These are phyloP conservation scores for Cladophialophora exuberans DNA, from an alignment of 2,329 filamentous ascomycete genomes.

Conservation along the genomic window DNA sequence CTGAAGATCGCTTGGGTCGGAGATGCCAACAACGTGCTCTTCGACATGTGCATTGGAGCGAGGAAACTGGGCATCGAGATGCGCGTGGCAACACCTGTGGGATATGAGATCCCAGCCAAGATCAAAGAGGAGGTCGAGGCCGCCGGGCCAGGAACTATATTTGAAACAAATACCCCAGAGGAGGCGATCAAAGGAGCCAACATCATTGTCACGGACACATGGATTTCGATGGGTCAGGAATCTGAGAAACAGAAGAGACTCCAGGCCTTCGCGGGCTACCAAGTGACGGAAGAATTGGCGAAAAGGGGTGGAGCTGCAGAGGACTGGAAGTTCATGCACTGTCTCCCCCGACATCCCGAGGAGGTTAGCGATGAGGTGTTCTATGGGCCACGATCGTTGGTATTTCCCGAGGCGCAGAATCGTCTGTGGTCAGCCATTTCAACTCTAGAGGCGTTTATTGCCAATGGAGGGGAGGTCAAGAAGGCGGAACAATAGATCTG, in stretches of 20 bases:
- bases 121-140: conserved; percentile 75
- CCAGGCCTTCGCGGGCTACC: conserved; percentile 83
- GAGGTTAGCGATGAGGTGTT: conserved; percentile 96
- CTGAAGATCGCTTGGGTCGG: conserved; percentile 95
- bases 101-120: conserved; percentile 75
- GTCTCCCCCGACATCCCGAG: conserved; percentile 85
- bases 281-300: conserved; percentile 85
- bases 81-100: conserved; percentile 80
- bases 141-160: conserved; percentile 65
- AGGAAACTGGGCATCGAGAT: conserved; percentile 86
- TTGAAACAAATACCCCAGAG: conserved; percentile 78
- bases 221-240: conserved; percentile 98
- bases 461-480: conserved; percentile 83
- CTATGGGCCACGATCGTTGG: conserved; percentile 80
- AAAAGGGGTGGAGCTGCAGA: conserved; percentile 82
- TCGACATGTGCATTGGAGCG: conserved; percentile 86
- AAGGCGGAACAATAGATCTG: not conserved
- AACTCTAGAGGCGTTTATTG: conserved; percentile 83
- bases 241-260: conserved; percentile 76
- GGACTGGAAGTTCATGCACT: conserved; percentile 98
- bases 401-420: conserved; percentile 95
- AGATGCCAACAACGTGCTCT: conserved; percentile 96
- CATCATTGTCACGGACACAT: conserved; percentile 93
- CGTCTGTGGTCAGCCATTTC: conserved; percentile 89
- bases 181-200: conserved; percentile 85